Percentiles rank a stretch among this genome's conserved stretches.
Evolutionary conservation across 129 eudicot genomes (phyloP).

Genomic region (Tanacetum coccineum): DNA sequence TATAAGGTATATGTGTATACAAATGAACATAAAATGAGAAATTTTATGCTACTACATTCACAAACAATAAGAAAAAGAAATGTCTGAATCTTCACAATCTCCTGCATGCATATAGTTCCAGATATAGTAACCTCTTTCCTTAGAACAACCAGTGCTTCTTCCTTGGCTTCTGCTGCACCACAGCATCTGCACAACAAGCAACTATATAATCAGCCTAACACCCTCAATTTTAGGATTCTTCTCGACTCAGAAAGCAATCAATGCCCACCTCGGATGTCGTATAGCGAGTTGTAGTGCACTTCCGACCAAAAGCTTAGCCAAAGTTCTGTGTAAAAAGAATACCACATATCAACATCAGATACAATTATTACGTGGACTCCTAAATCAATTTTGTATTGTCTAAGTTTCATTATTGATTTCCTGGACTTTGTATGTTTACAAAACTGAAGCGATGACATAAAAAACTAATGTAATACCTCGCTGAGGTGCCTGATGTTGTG

Average conservation of each 20-base stretch:
- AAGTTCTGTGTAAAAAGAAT: slow-evolving; percentile 39
- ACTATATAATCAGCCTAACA: slow-evolving; percentile 10
- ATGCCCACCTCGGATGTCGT: slow-evolving; percentile 55
- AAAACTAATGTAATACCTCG: slow-evolving; percentile 45
- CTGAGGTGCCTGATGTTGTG: slow-evolving; percentile 48
- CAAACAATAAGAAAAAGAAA: not conserved
- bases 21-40: slow-evolving; percentile 8
- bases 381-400: not conserved
- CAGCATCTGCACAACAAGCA: slow-evolving; percentile 43
- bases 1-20: slow-evolving; percentile 2
- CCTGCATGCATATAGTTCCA: not conserved
- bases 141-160: slow-evolving; percentile 78
- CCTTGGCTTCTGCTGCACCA: slow-evolving; percentile 56
- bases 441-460: not conserved
- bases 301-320: slow-evolving; percentile 93
- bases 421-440: slow-evolving; percentile 7
- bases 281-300: slow-evolving; percentile 84
- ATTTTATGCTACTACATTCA: slow-evolving; percentile 16
- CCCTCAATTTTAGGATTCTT: not conserved
- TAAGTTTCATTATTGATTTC: not conserved
- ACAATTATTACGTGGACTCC: not conserved
- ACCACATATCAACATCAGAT: not conserved
- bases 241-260: not conserved
- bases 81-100: too few relatives aligned
- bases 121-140: slow-evolving; percentile 12